Conservation (phyloP, 2,329 filamentous ascomycete genomes). For the Clonostachys chloroleuca region DNA sequence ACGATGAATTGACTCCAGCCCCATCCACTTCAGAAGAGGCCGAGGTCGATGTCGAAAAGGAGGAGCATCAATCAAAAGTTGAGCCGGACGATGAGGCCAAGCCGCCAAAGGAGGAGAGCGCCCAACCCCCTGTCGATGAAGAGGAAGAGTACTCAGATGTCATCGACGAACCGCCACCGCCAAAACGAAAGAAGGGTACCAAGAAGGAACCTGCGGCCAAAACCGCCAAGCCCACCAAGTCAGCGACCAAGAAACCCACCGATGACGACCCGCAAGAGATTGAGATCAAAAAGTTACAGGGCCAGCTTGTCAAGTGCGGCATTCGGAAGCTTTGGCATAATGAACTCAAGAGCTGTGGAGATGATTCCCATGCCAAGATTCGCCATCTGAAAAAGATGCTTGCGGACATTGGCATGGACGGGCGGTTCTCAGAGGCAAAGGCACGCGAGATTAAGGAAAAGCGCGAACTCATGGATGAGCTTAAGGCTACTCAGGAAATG, state of each 20-base stretch:
- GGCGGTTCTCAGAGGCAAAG: constrained; percentile 79
- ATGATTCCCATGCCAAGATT: constrained; percentile 75
- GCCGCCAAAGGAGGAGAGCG: constrained; percentile 5
- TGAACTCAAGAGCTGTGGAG: constrained; percentile 71
- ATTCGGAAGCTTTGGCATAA: constrained; percentile 88
- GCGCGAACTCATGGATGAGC: constrained; percentile 77
- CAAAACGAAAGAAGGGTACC: constrained; percentile 51
- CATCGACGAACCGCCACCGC: constrained; percentile 66
- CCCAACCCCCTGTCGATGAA: constrained; percentile 14
- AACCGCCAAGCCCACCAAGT: constrained; percentile 9
- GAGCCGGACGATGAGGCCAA: background rate
- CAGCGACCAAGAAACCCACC: constrained; percentile 14
- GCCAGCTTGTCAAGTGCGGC: constrained; percentile 84
- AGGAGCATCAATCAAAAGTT: constrained; percentile 5
- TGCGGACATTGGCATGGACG: constrained; percentile 79
- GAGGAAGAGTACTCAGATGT: constrained; percentile 45
- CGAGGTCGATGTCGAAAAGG: background rate
- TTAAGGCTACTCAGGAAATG: constrained; percentile 81
- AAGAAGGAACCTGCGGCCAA: constrained; percentile 19
- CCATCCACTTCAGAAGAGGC: no score
- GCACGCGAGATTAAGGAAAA: constrained; percentile 84
- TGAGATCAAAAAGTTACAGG: constrained; percentile 85
- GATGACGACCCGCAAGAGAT: constrained; percentile 59
- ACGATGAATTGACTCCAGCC: constrained; percentile 6
- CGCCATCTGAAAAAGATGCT: constrained; percentile 76